A percentile compares a stretch with the other conserved stretches of the same genome.
Evolutionary conservation across 495 filamentous ascomycete genomes (phyloP).

Genomic region (Tuber microsphaerosporum): DNA sequence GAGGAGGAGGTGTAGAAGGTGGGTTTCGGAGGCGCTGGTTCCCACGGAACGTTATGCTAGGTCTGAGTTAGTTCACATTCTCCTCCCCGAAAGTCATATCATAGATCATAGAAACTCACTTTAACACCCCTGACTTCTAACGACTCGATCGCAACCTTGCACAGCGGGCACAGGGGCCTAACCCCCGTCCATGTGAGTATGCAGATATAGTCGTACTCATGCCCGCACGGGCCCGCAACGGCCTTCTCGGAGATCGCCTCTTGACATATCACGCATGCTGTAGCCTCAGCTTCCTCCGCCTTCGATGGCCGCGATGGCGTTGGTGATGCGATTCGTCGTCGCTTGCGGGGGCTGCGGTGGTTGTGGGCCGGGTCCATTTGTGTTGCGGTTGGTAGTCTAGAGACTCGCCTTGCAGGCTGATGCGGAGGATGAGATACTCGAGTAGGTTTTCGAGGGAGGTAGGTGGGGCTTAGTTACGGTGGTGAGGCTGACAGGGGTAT

Average conservation of each 20-base stretch:
- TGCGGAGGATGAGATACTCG: not conserved
- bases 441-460: not conserved
- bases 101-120: not conserved
- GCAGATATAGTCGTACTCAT: slow-evolving; percentile 56
- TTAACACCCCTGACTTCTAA: slow-evolving; percentile 7
- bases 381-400: not conserved
- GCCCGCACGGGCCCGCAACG: slow-evolving; percentile 30
- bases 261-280: slow-evolving; percentile 39
- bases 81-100: slow-evolving; percentile 11
- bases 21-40: not conserved
- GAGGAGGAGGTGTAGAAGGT: not conserved
- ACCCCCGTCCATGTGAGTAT: slow-evolving; percentile 64
- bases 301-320: not conserved
- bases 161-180: slow-evolving; percentile 59
- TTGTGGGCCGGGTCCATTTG: not conserved
- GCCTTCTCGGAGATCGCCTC: slow-evolving; percentile 33
- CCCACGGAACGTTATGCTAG: slow-evolving; percentile 13
- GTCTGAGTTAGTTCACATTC: not conserved
- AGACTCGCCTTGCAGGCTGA: not conserved
- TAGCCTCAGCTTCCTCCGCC: not conserved
- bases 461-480: not conserved
- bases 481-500: too few species aligned
- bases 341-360: not conserved
- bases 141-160: slow-evolving; percentile 31
- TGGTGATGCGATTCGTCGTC: not conserved